A percentile compares a stretch with the other conserved stretches of the same genome.
phyloP scores from a whole-genome alignment of 352 stramenopile species.

The Blastocystis sp. region DNA sequence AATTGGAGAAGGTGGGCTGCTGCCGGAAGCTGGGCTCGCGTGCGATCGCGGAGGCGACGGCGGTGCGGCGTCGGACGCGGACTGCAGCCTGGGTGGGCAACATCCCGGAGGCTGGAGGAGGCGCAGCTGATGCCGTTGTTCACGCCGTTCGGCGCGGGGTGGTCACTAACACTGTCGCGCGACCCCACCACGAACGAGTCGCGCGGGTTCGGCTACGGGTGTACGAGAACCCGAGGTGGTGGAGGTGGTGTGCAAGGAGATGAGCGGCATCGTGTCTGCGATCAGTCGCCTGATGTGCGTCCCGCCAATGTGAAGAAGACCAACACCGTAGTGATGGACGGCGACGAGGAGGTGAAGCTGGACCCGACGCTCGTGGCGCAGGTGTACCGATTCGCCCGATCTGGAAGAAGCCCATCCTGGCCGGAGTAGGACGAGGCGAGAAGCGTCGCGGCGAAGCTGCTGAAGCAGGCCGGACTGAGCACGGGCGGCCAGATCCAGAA shows the following conservation, averaged over 20 bases:
- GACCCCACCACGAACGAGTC: conserved; percentile 76
- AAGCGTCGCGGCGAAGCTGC: conserved; percentile 32
- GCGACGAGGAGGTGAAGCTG: conserved; percentile 39
- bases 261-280: conserved; percentile 77
- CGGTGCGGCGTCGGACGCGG: conserved; percentile 73
- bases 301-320: conserved; percentile 37
- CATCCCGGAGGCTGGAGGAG: conserved; percentile 78
- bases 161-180: conserved; percentile 78
- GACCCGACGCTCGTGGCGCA: conserved; percentile 33
- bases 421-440: conserved; percentile 48
- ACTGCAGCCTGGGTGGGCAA: conserved; percentile 80
- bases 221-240: conserved; percentile 76
- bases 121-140: conserved; percentile 78
- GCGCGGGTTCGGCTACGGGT: conserved; percentile 80
- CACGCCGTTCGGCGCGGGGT: conserved; percentile 76
- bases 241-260: conserved; percentile 72
- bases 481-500: conserved; percentile 64
- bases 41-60: conserved; percentile 42
- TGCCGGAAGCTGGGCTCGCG: conserved; percentile 33
- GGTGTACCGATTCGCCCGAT: conserved; percentile 31
- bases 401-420: conserved; percentile 40
- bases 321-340: conserved; percentile 1
- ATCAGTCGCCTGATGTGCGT: conserved; percentile 75
- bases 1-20: conserved; percentile 54
- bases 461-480: conserved; percentile 64